Base-by-base conservation (phyloP, 2,329 filamentous ascomycete genomes). In the Pseudogymnoascus sp. region DNA sequence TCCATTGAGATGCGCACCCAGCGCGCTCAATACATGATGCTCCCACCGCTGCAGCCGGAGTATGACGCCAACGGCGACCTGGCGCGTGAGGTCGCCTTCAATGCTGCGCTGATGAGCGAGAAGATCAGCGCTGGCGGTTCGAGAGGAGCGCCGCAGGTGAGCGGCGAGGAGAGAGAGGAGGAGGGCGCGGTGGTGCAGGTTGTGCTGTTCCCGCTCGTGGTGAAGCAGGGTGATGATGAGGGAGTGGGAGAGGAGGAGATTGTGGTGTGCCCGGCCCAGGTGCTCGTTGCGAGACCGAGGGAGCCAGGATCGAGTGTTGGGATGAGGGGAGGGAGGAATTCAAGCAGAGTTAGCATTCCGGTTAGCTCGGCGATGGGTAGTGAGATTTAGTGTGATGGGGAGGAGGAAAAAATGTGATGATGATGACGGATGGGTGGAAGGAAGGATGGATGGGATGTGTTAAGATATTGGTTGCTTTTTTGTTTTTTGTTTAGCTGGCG, bases 1-100 rank as follows among this genome's bases (percentile, higher is more conserved):
- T 92, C 92, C 1, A 87, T 99, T 68, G 93, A 97, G 78, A 99
- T 99, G 95, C 92, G 95, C 73, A 96, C 89, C 14, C 95, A 99
- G 75, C 87, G 91, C 65, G 92, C 95, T 38, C 95, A 97, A 78
- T 99, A 96, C 79, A 95, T 96, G 80, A 99, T 99, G 93, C 86
- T 97, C 16, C 93, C 95, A 28, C 95, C 95, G 3, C 81, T 96
- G 63, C 91, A 95, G 75, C 95, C 95, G 21, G 92, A 97, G 75
- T 97, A 96, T 76, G 93, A 97, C 75, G 88, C 87, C 69, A 91
- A 95, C 66, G 95, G 95, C 69, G 93, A 97, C 72, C 84, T 99
- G 7, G 83, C 88, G 14, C 89, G 90, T 62, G 93, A 93, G 63
- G 91, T 97, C 8, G 83, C 86, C 65, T 99, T 99, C 84, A 96